A percentile compares a stretch with the other conserved stretches of the same genome.
phyloP scores from a whole-genome alignment of 106 monocot genomes.

The Posidonia australis region DNA sequence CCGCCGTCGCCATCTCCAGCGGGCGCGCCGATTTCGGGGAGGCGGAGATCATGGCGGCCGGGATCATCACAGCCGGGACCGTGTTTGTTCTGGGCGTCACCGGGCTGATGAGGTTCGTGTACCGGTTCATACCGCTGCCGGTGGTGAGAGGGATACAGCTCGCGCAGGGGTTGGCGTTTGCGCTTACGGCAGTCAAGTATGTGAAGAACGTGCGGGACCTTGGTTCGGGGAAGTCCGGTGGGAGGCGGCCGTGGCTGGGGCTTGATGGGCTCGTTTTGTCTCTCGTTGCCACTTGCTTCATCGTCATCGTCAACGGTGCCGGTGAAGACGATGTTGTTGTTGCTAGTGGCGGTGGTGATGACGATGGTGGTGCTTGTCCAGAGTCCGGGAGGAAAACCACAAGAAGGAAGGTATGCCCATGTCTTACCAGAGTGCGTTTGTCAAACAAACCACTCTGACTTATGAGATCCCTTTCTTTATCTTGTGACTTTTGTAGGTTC shows the following conservation, averaged over 20 bases:
- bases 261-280: constrained; percentile 82
- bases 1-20: constrained; percentile 76
- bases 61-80: constrained; percentile 45
- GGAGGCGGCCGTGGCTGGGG: constrained; percentile 51
- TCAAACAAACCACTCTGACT: too few relatives aligned
- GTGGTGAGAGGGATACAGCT: constrained; percentile 96
- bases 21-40: constrained; percentile 28
- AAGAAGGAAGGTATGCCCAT: not conserved
- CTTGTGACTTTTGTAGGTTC: too few relatives aligned
- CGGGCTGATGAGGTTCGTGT: constrained; percentile 69
- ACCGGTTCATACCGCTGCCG: constrained; percentile 71
- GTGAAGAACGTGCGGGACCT: constrained; percentile 52
- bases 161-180: constrained; percentile 62
- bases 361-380: not conserved
- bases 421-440: too few relatives aligned
- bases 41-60: constrained; percentile 88
- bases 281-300: constrained; percentile 45
- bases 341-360: constrained; percentile 2
- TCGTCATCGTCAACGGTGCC: constrained; percentile 46
- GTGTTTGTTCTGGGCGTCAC: constrained; percentile 69
- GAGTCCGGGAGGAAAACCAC: not conserved
- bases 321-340: constrained; percentile 7
- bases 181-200: constrained; percentile 50
- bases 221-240: constrained; percentile 28
- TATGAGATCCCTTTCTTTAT: too few relatives aligned